Evolutionary conservation across 2,329 filamentous ascomycete species (phyloP).

Genomic region (Colletotrichum sojae): DNA sequence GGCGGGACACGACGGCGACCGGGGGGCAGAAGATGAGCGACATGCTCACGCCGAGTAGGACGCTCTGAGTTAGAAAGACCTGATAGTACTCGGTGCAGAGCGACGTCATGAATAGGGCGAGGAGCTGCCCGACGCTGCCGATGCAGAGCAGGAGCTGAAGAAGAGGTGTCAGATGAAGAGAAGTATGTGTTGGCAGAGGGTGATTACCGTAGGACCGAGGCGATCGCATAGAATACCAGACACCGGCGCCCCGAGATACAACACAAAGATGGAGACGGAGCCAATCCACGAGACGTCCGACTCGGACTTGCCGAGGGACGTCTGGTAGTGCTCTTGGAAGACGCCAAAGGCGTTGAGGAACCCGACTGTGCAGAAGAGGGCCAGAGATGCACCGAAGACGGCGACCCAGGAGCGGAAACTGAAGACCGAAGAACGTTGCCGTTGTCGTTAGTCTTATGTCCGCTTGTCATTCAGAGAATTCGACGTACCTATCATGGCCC

Average conservation of each 20-base stretch:
- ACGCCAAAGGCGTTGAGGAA: conserved; percentile 50
- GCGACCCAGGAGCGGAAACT: conserved; percentile 43
- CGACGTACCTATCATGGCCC: conserved; percentile 22
- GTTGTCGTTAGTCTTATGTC: background rate
- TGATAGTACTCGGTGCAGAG: conserved; percentile 56
- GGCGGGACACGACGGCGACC: conserved; percentile 50
- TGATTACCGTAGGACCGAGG: conserved; percentile 54
- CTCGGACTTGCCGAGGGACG: conserved; percentile 42
- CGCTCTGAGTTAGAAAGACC: conserved; percentile 58
- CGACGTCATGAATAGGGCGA: conserved; percentile 28
- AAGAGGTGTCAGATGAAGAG: conserved; percentile 50
- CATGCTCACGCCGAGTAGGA: conserved; percentile 60
- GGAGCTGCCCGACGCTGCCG: conserved; percentile 56
- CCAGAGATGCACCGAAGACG: conserved; percentile 41
- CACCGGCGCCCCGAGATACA: conserved; percentile 49
- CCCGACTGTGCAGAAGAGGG: conserved; percentile 48
- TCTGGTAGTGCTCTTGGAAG: conserved; percentile 67
- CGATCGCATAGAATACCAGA: conserved; percentile 59
- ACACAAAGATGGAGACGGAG: conserved; percentile 60
- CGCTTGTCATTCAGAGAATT: background rate
- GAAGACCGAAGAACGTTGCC: background rate
- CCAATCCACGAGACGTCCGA: conserved; percentile 60
- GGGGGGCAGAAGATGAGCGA: conserved; percentile 57
- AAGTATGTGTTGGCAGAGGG: conserved; percentile 18
- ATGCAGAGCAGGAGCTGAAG: conserved; percentile 59